phyloP scores from a whole-genome alignment of 768 basidiomycete genomes.

The Sutorius australiensis region DNA sequence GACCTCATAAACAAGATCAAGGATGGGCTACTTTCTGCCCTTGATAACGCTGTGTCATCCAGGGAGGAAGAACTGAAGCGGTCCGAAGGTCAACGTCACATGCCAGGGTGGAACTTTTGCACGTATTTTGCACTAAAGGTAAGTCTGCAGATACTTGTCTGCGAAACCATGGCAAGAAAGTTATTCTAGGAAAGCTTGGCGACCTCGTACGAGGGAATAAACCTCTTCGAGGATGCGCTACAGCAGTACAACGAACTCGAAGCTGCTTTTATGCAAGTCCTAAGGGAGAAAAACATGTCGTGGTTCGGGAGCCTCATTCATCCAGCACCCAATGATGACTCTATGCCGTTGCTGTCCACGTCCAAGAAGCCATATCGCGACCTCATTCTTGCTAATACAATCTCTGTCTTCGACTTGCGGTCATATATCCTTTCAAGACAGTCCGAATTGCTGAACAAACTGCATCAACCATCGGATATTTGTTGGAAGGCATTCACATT shows the following conservation, averaged over 20 bases:
- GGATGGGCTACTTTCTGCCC: conserved; percentile 80
- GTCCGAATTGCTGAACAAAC: conserved; percentile 66
- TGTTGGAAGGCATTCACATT: conserved; percentile 70
- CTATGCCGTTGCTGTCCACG: conserved; percentile 71
- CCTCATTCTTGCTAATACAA: conserved; percentile 82
- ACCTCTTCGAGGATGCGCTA: conserved; percentile 84
- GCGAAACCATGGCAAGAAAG: not conserved
- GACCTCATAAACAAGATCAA: conserved; percentile 88
- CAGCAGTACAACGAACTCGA: conserved; percentile 91
- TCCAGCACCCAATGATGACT: conserved; percentile 68
- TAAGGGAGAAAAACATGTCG: conserved; percentile 78
- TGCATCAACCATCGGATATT: conserved; percentile 67
- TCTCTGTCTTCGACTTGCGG: conserved; percentile 92
- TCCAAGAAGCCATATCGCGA: conserved; percentile 84
- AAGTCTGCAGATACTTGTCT: conserved; percentile 13
- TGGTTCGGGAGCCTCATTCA: conserved; percentile 91
- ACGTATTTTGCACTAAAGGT: conserved; percentile 97
- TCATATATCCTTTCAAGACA: conserved; percentile 87
- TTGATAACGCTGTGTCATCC: conserved; percentile 71
- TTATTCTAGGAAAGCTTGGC: conserved; percentile 83
- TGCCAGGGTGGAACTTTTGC: conserved; percentile 99
- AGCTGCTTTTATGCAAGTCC: conserved; percentile 67
- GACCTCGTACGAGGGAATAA: conserved; percentile 86
- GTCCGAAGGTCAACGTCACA: conserved; percentile 82
- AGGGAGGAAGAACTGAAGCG: conserved; percentile 89